Conservation (phyloP, 495 filamentous ascomycete species). For the Podospora sp. region DNA sequence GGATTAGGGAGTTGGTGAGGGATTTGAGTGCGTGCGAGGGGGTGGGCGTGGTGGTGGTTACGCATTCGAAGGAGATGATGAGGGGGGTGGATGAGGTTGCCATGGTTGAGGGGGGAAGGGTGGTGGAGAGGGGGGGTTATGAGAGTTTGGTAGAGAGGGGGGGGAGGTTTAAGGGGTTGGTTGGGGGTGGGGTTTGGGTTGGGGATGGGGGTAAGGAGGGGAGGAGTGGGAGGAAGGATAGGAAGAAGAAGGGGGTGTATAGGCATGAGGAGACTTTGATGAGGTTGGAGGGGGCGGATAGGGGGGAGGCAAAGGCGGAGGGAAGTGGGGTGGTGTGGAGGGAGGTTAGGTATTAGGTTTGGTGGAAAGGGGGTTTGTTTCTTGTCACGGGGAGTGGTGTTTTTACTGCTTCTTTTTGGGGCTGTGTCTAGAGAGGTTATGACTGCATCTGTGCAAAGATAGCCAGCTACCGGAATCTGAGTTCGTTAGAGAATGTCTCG, state of each 20-base stretch:
- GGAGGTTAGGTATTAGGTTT: background rate
- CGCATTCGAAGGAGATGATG: constrained; percentile 84
- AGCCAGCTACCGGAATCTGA: background rate
- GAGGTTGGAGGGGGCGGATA: constrained; percentile 19
- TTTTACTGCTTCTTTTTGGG: background rate
- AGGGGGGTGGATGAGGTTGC: constrained; percentile 68
- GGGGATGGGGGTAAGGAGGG: constrained; percentile 10
- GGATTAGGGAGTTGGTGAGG: constrained; percentile 65
- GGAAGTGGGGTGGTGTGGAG: background rate
- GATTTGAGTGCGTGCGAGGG: constrained; percentile 37
- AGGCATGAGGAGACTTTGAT: constrained; percentile 25
- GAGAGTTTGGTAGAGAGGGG: constrained; percentile 48
- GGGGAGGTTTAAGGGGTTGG: constrained; percentile 40
- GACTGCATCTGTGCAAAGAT: background rate
- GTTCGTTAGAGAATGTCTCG: constrained; percentile 18
- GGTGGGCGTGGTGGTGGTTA: constrained; percentile 70
- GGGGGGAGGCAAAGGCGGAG: background rate
- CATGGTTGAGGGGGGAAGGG: constrained; percentile 66
- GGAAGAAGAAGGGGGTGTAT: background rate
- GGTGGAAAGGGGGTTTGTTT: background rate
- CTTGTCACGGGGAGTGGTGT: background rate
- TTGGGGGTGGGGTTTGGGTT: constrained; percentile 41
- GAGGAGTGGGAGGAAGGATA: constrained; percentile 1
- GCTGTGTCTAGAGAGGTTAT: background rate
- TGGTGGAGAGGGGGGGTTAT: constrained; percentile 69